These are phyloP conservation scores for Macadamia integrifolia DNA, from an alignment of 164 flowering plant species.

Conservation along the genomic window DNA sequence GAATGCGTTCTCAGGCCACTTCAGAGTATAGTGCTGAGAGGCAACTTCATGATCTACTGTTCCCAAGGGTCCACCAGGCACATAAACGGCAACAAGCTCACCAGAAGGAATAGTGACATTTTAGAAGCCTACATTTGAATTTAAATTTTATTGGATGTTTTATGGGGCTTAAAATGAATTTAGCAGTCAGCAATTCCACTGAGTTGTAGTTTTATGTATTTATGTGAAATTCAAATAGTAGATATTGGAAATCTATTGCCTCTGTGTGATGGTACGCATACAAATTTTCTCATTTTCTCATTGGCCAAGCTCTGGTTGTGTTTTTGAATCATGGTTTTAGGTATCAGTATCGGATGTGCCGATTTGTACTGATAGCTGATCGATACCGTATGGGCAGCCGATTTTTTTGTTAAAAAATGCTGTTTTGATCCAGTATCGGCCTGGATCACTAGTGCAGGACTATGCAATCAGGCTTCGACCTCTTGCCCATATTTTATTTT, in stretches of 20 bases:
- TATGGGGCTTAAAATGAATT: slow-evolving; percentile 3
- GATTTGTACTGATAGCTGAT: no score
- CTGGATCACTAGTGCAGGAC: no score
- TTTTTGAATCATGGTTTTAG: no score
- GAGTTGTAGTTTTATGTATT: slow-evolving; percentile 8
- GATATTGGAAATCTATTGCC: slow-evolving; percentile 7
- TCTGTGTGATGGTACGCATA: background rate
- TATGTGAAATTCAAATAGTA: slow-evolving; percentile 5
- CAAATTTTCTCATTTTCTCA: no score
- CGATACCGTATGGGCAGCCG: no score
- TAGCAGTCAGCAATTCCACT: slow-evolving; percentile 10
- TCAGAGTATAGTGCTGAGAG: slow-evolving; percentile 83
- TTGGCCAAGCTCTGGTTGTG: no score
- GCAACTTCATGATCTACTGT: slow-evolving; percentile 69
- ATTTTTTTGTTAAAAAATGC: no score
- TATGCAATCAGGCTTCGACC: no score
- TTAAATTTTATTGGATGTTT: slow-evolving; percentile 5
- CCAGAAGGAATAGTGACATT: slow-evolving; percentile 37
- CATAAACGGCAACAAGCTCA: slow-evolving; percentile 52
- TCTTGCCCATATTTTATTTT: no score
- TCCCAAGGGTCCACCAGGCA: slow-evolving; percentile 54
- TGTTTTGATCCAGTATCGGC: no score
- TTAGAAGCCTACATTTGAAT: slow-evolving; percentile 4
- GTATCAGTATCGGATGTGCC: no score
- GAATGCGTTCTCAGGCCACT: slow-evolving; percentile 57